Evolutionary conservation across 495 filamentous ascomycete genomes (phyloP).

Genomic region (Hypoxylon rickii): DNA sequence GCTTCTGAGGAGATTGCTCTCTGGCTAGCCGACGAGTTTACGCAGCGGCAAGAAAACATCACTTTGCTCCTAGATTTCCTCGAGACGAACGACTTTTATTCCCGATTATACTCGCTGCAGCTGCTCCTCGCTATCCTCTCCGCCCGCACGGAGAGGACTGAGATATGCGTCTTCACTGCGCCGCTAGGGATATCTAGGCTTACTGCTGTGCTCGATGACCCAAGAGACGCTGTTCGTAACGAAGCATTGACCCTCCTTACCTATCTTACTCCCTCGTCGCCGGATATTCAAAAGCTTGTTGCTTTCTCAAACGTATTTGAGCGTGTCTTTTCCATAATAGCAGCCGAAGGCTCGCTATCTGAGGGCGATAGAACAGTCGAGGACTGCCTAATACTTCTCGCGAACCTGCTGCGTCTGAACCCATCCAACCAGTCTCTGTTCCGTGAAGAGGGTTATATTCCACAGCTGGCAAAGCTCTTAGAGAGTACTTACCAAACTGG

Average conservation of each 20-base stretch:
- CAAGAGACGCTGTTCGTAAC: conserved; percentile 85
- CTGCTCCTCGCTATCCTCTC: conserved; percentile 82
- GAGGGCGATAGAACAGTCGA: conserved; percentile 90
- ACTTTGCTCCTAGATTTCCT: conserved; percentile 87
- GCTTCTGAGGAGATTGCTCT: conserved; percentile 95
- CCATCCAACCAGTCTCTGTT: conserved; percentile 93
- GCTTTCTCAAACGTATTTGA: conserved; percentile 95
- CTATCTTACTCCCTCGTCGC: conserved; percentile 54
- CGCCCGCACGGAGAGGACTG: conserved; percentile 91
- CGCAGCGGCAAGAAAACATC: conserved; percentile 98
- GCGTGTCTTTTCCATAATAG: conserved; percentile 78
- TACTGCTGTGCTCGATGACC: conserved; percentile 81
- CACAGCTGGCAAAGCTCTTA: conserved; percentile 72
- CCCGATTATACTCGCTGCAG: conserved; percentile 88
- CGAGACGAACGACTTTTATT: conserved; percentile 88
- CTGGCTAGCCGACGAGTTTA: conserved; percentile 98
- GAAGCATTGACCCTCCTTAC: conserved; percentile 60
- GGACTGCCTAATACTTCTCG: conserved; percentile 91
- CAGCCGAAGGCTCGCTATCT: conserved; percentile 77
- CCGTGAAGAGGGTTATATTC: conserved; percentile 84
- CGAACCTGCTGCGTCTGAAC: conserved; percentile 88
- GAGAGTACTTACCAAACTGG: conserved; percentile 60
- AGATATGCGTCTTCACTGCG: conserved; percentile 89
- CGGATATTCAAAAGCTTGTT: conserved; percentile 86
- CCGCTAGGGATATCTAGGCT: conserved; percentile 86